phyloP scores from a whole-genome alignment of 2,329 filamentous ascomycete species.

The Onygena corvina region DNA sequence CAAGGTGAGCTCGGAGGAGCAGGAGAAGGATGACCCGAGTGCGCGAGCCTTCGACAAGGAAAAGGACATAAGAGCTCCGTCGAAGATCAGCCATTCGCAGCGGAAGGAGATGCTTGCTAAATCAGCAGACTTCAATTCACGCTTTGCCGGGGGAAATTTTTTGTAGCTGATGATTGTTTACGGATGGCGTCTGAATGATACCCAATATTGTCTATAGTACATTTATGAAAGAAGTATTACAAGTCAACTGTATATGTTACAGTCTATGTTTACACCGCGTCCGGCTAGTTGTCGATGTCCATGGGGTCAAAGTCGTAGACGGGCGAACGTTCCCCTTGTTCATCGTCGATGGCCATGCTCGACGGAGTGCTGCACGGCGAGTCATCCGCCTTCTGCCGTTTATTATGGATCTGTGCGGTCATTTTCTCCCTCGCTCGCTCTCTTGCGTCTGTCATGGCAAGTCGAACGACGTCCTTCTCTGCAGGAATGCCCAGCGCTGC shows the following conservation, averaged over 20 bases:
- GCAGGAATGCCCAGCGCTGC: conserved; percentile 61
- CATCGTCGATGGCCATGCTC: not conserved
- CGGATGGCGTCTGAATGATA: not conserved
- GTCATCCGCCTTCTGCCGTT: conserved; percentile 12
- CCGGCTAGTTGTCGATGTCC: conserved; percentile 21
- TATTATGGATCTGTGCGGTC: conserved; percentile 20
- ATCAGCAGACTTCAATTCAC: conserved; percentile 59
- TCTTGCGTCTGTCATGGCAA: conserved; percentile 70
- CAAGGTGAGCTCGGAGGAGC: conserved; percentile 20
- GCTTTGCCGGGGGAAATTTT: conserved; percentile 64
- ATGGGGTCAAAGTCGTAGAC: conserved; percentile 20
- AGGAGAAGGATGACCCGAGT: conserved; percentile 79
- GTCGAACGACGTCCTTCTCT: conserved; percentile 63
- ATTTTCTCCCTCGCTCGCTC: conserved; percentile 50
- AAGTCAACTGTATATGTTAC: too few relatives aligned
- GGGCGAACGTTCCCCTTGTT: not conserved
- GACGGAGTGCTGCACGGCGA: not conserved
- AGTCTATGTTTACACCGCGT: too few relatives aligned
- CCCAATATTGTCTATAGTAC: not conserved
- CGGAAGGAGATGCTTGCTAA: conserved; percentile 66
- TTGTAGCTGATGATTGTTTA: conserved; percentile 25
- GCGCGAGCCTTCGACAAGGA: conserved; percentile 78
- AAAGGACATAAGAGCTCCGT: conserved; percentile 78
- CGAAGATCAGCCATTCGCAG: conserved; percentile 59
- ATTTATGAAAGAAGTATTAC: too few relatives aligned